Conservation (phyloP, 2,329 filamentous ascomycete species). For the Zymoseptoria tritici region DNA sequence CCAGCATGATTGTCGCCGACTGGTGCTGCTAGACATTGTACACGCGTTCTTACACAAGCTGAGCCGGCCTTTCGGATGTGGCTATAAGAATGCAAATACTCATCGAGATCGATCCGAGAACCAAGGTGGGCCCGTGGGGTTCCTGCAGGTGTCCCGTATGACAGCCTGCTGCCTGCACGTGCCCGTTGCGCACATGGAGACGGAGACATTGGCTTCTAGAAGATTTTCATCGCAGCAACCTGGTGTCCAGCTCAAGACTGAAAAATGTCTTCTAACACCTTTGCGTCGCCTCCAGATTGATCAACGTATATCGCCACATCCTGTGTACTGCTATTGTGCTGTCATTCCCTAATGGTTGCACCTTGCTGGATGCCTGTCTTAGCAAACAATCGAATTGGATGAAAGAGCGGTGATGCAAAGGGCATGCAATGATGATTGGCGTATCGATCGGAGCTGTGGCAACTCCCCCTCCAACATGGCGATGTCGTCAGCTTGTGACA, state of each 20-base stretch:
- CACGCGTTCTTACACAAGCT: background rate
- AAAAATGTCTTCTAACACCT: background rate
- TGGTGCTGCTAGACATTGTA: too few relatives aligned
- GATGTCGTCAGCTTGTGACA: background rate
- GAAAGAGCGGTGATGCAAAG: background rate
- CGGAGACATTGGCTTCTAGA: background rate
- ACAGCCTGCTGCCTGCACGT: background rate
- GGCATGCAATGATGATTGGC: background rate
- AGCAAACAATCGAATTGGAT: background rate
- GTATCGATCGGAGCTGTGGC: background rate
- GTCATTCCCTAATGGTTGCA: background rate
- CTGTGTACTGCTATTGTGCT: background rate
- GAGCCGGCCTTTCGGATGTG: background rate
- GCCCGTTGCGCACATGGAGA: background rate
- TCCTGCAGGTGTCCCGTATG: background rate
- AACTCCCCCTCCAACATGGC: background rate
- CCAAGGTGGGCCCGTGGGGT: background rate
- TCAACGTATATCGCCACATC: background rate
- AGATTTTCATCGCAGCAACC: background rate
- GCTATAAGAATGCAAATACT: background rate
- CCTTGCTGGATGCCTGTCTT: background rate
- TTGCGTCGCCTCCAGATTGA: background rate
- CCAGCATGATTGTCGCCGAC: too few relatives aligned
- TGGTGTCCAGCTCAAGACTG: background rate
- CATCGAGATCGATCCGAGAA: background rate